Percentiles rank a stretch among this genome's conserved stretches.
Conservation (phyloP, 306 rosid species). For the Acacia crassicarpa region DNA sequence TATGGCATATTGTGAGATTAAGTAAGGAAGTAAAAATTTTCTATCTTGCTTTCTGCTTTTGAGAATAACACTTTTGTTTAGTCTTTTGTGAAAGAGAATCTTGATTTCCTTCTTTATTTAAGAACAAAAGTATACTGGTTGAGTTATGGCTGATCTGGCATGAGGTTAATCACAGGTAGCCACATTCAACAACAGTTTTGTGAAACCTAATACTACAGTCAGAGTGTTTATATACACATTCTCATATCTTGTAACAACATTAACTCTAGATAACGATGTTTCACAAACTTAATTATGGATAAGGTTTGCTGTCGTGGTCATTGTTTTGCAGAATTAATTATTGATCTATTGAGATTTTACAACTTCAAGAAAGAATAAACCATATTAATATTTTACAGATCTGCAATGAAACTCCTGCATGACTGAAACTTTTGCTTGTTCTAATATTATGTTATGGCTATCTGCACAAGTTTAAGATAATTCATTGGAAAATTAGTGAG, state of each 20-base stretch:
- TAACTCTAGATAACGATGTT: not conserved
- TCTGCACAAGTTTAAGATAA: not conserved
- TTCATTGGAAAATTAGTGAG: conserved; percentile 6
- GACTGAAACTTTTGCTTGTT: not conserved
- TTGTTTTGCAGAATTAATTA: not conserved
- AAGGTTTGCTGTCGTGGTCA: not conserved
- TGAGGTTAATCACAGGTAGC: conserved; percentile 12
- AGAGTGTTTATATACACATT: not conserved
- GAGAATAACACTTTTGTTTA: conserved; percentile 5
- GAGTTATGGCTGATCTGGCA: not conserved
- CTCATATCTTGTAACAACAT: not conserved
- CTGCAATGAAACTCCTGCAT: not conserved
- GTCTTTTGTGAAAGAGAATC: not conserved
- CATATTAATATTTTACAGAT: conserved; percentile 13
- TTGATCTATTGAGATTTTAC: not conserved
- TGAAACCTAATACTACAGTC: not conserved
- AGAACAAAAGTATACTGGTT: not conserved
- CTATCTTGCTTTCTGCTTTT: conserved; percentile 26
- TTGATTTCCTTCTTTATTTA: conserved; percentile 1
- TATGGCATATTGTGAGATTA: conserved; percentile 23
- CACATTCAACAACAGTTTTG: not conserved
- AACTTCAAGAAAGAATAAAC: not conserved
- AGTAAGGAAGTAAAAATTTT: conserved; percentile 10
- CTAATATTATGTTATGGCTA: conserved; percentile 1
- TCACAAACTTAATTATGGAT: not conserved